phyloP scores from a whole-genome alignment of 2,329 filamentous ascomycete species.

The Canariomyces notabilis region DNA sequence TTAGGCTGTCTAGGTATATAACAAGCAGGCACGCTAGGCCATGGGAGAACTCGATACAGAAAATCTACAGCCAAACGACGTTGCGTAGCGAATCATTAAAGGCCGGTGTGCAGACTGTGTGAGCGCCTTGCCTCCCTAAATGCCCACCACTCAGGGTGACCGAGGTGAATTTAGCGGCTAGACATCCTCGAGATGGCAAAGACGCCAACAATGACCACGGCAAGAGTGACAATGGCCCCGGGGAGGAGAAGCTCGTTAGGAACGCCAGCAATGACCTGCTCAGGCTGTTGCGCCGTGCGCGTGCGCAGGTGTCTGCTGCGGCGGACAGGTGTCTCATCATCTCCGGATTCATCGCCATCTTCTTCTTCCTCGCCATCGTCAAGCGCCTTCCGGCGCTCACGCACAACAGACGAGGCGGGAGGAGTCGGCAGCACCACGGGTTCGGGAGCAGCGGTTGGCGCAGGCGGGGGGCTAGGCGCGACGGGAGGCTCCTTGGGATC shows the following conservation, averaged over 20 bases:
- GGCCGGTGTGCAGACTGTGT: too few relatives aligned
- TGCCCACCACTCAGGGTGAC: too few relatives aligned
- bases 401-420: constrained; percentile 44
- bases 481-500: constrained; percentile 85
- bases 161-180: constrained; percentile 38
- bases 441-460: constrained; percentile 37
- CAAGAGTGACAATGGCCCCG: constrained; percentile 90
- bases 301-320: constrained; percentile 39
- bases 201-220: constrained; percentile 87
- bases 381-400: constrained; percentile 47
- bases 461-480: too few relatives aligned
- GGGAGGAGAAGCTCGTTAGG: constrained; percentile 91
- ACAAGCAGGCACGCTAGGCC: constrained; percentile 10
- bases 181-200: constrained; percentile 76
- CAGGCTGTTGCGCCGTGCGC: constrained; percentile 28
- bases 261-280: constrained; percentile 83
- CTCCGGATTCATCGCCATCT: constrained; percentile 49
- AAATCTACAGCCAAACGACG: constrained; percentile 21
- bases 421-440: constrained; percentile 40
- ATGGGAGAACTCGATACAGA: constrained; percentile 19
- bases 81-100: too few relatives aligned
- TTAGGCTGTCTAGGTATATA: constrained; percentile 19
- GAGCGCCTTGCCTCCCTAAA: not conserved
- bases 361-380: constrained; percentile 37
- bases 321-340: constrained; percentile 42